Conservation (phyloP, 805 yeast genomes). For the Kodamaea lidongshanica region DNA sequence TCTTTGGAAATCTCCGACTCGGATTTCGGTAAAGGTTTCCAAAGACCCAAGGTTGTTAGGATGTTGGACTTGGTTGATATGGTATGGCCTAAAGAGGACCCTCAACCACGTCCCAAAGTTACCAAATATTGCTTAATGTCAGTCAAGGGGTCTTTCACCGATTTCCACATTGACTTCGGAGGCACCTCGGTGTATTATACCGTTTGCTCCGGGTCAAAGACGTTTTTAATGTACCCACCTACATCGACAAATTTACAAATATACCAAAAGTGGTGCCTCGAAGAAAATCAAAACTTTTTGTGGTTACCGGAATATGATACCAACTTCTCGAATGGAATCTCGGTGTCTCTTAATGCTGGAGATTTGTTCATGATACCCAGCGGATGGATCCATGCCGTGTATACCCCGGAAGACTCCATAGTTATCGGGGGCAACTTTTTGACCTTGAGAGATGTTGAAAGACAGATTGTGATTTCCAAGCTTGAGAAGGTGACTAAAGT, state of each 20-base stretch:
- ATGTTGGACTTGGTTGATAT: constrained; percentile 62
- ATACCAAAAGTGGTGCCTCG: constrained; percentile 69
- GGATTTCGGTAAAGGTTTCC: constrained; percentile 44
- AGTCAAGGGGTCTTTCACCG: constrained; percentile 73
- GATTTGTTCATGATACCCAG: constrained; percentile 81
- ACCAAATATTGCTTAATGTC: constrained; percentile 83
- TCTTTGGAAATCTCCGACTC: constrained; percentile 67
- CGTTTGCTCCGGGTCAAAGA: constrained; percentile 66
- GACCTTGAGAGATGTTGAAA: constrained; percentile 55
- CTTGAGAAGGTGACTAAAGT: constrained; percentile 68
- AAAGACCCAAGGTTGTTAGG: constrained; percentile 61
- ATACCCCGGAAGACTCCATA: constrained; percentile 72
- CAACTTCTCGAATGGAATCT: constrained; percentile 39
- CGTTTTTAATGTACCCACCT: constrained; percentile 77
- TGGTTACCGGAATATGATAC: constrained; percentile 57
- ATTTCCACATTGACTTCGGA: constrained; percentile 87
- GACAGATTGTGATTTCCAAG: constrained; percentile 54
- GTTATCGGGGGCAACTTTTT: constrained; percentile 87
- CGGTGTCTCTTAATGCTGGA: constrained; percentile 51
- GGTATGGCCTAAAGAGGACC: constrained; percentile 46
- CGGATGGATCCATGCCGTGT: constrained; percentile 91
- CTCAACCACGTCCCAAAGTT: constrained; percentile 47
- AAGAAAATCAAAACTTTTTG: constrained; percentile 51
- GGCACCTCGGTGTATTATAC: constrained; percentile 91
- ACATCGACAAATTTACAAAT: constrained; percentile 52